Evolutionary conservation across 805 yeast genomes (phyloP).

Genomic region (Metschnikowia hibisci): DNA sequence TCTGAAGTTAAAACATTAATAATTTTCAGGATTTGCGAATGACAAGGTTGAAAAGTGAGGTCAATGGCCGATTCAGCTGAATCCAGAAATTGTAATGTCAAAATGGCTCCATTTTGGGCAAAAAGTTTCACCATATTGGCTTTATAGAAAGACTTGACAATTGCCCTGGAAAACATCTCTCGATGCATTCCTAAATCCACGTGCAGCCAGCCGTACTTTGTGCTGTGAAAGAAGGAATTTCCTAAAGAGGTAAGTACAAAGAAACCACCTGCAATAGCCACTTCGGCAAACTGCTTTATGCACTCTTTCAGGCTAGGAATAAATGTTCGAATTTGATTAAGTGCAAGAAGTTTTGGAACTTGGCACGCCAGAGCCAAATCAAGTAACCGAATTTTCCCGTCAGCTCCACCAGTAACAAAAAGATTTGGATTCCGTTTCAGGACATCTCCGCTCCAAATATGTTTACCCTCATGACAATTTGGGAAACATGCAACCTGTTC

Average conservation of each 20-base stretch:
- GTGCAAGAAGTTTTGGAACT: background rate
- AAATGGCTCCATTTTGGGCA: constrained; percentile 38
- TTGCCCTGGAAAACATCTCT: background rate
- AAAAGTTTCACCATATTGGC: constrained; percentile 27
- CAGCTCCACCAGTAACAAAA: constrained; percentile 90
- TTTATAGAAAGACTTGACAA: constrained; percentile 39
- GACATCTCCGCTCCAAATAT: constrained; percentile 77
- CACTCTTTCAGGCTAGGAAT: constrained; percentile 44
- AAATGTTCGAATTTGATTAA: constrained; percentile 7
- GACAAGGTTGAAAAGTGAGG: background rate
- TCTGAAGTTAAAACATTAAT: constrained; percentile 45
- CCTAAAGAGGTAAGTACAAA: constrained; percentile 61
- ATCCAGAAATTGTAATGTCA: constrained; percentile 37
- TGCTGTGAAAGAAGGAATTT: constrained; percentile 31
- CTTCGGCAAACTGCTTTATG: constrained; percentile 56
- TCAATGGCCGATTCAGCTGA: background rate
- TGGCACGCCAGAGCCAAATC: constrained; percentile 27
- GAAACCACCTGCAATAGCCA: constrained; percentile 37
- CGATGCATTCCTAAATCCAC: constrained; percentile 1
- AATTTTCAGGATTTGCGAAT: constrained; percentile 34
- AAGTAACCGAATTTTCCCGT: constrained; percentile 71
- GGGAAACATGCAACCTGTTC: constrained; percentile 47
- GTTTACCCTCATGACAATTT: constrained; percentile 76
- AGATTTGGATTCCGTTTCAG: constrained; percentile 38
- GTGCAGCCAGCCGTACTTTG: constrained; percentile 7